Conservation (phyloP, 2,329 filamentous ascomycete species). For the Onygena corvina region DNA sequence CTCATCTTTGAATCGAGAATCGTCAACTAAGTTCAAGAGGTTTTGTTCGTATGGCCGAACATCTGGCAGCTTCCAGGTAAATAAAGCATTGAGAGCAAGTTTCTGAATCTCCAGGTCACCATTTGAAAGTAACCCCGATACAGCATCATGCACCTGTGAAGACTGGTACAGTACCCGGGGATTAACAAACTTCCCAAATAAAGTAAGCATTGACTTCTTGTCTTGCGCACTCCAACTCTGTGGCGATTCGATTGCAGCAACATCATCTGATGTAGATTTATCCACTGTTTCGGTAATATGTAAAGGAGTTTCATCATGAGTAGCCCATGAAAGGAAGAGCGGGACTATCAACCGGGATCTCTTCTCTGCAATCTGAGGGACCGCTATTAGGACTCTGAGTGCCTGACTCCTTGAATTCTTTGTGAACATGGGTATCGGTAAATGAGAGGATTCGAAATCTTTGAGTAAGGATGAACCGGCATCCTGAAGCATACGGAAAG, state of each 20-base stretch:
- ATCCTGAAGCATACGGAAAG: conserved; percentile 43
- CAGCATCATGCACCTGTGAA: conserved; percentile 59
- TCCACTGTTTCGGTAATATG: conserved; percentile 18
- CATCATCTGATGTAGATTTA: conserved; percentile 20
- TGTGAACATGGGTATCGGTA: conserved; percentile 22
- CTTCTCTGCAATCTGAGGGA: conserved; percentile 71
- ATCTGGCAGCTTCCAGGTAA: conserved; percentile 75
- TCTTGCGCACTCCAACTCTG: conserved; percentile 45
- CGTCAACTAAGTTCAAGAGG: conserved; percentile 74
- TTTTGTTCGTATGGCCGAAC: conserved; percentile 73
- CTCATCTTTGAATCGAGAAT: conserved; percentile 84
- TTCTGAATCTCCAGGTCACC: conserved; percentile 86
- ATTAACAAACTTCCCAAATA: conserved; percentile 79
- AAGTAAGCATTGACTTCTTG: conserved; percentile 65
- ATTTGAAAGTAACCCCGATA: conserved; percentile 67
- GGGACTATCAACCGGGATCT: conserved; percentile 75
- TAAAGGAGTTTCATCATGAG: conserved; percentile 38
- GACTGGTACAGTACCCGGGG: conserved; percentile 71
- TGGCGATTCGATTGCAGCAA: conserved; percentile 17
- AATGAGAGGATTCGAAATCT: conserved; percentile 54
- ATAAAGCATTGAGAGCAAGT: conserved; percentile 66
- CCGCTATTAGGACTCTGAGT: conserved; percentile 60
- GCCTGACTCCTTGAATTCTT: conserved; percentile 59
- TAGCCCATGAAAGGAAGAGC: conserved; percentile 71
- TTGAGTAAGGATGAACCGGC: conserved; percentile 48